phyloP scores from a whole-genome alignment of 1,139 yeast species.

The Cylindricascospora bacillispora region DNA sequence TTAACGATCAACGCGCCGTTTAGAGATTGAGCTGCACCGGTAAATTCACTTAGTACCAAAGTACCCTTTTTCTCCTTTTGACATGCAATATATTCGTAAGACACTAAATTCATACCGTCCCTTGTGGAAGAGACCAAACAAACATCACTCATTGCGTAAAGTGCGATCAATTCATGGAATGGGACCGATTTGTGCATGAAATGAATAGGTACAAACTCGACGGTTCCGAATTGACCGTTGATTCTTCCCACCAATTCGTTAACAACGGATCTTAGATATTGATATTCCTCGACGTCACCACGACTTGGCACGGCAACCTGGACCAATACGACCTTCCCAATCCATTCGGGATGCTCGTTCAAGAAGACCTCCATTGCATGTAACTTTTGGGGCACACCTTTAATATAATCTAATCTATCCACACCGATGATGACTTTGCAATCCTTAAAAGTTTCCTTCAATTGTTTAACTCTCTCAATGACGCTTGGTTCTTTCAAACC shows the following conservation, averaged over 20 bases:
- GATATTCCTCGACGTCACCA: slow-evolving; percentile 98
- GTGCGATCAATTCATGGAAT: slow-evolving; percentile 79
- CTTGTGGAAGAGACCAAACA: slow-evolving; percentile 90
- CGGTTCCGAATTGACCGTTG: slow-evolving; percentile 92
- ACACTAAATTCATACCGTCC: slow-evolving; percentile 96
- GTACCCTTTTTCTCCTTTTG: slow-evolving; percentile 82
- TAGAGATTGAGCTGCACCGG: slow-evolving; percentile 97
- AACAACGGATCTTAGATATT: slow-evolving; percentile 81
- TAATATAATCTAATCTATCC: slow-evolving; percentile 87
- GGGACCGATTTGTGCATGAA: slow-evolving; percentile 87
- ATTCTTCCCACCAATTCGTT: slow-evolving; percentile 94
- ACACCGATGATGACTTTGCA: slow-evolving; percentile 89
- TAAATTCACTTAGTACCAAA: slow-evolving; percentile 79
- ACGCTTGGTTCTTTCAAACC: slow-evolving; percentile 61
- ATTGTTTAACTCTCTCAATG: slow-evolving; percentile 46
- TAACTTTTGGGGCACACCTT: slow-evolving; percentile 93
- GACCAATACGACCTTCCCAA: slow-evolving; percentile 88
- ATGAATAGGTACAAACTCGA: slow-evolving; percentile 95
- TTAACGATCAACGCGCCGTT: slow-evolving; percentile 90
- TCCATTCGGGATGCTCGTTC: slow-evolving; percentile 94
- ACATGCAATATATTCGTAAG: slow-evolving; percentile 93
- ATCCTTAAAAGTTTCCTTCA: slow-evolving; percentile 50
- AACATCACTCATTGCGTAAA: slow-evolving; percentile 77
- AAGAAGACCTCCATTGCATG: slow-evolving; percentile 92
- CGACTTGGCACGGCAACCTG: slow-evolving; percentile 98